Evolutionary conservation across 768 basidiomycete genomes (phyloP), one percentile per base, ranked within the genome.

Genomic region (Trametes punicea): DNA sequence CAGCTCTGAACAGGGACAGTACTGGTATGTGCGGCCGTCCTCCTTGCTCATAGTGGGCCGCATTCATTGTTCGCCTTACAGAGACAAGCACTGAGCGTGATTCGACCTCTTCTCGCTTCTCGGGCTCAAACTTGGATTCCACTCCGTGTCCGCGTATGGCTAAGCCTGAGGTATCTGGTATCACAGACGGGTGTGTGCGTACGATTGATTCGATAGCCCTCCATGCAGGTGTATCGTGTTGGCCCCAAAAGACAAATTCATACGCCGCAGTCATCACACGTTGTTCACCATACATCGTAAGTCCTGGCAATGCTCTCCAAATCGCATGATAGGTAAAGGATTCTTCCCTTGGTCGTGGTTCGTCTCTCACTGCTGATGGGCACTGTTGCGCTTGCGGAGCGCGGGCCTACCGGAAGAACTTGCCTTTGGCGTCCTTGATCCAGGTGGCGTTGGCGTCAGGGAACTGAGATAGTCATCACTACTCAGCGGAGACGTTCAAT

Each of bases 391-490:
- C 4, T 3, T 23, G 4, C 4, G 25, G 27, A n/a, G 27, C 6
- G 5, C 2, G 3, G 25, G 48, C n/a, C 45, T 23, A 56, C 30
- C 31, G 38, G 56, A 57, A 57, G 16, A 51, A 10, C 23, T 30
- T 44, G 39, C 51, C 57, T 52, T 59, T 59, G 4, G 52, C 57
- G 20, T 51, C 46, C 30, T 41, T 27, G 51, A 59, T 54, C 57
- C 57, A 59, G 41, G 57, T 46, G 20, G 57, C 40, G 51, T 59
- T 46, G 11, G 57, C 57, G 27, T 47, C 42, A 3, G 57, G 57
- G 57, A 54, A 59, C 57, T 59, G 50, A 7, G 11, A 15, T 11
- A 2, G 25, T 11, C 6, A n/a, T 23, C 15, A 29, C 15, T 18
- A 15, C 31, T 48, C 46, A 48, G 29, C 46, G 30, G 2, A 46